These are phyloP conservation scores for Candida boleticola DNA, from an alignment of 805 yeast species.

Conservation along the genomic window DNA sequence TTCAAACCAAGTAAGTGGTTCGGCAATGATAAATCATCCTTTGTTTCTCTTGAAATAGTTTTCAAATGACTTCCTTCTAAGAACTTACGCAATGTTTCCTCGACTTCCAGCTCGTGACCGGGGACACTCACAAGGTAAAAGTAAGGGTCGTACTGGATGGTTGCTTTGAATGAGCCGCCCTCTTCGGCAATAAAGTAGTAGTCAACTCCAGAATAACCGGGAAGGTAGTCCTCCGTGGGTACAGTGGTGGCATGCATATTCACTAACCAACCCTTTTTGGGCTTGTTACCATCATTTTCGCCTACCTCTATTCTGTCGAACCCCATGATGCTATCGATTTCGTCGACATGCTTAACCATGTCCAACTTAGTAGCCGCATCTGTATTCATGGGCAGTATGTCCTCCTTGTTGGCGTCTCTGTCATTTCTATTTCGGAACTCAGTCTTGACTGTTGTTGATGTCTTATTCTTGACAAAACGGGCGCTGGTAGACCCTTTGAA, in stretches of 20 bases:
- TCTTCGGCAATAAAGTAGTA: constrained; percentile 93
- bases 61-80: constrained; percentile 63
- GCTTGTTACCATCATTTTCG: constrained; percentile 46
- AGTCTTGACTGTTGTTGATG: constrained; percentile 18
- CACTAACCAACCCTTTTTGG: constrained; percentile 82
- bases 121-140: constrained; percentile 68
- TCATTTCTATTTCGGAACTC: constrained; percentile 20
- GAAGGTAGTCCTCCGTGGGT: constrained; percentile 52
- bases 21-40: constrained; percentile 79
- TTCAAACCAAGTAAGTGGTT: constrained; percentile 83
- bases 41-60: constrained; percentile 49
- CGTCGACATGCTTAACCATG: constrained; percentile 58
- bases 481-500: constrained; percentile 53
- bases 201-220: constrained; percentile 89
- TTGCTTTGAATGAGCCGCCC: constrained; percentile 92
- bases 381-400: constrained; percentile 34
- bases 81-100: constrained; percentile 70
- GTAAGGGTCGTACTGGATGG: constrained; percentile 83
- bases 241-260: constrained; percentile 90
- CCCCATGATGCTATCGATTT: constrained; percentile 81
- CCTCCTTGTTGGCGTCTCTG: constrained; percentile 16
- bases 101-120: constrained; percentile 70
- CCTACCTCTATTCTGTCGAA: constrained; percentile 77
- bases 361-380: constrained; percentile 47
- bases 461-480: constrained; percentile 46